phyloP scores from a whole-genome alignment of 345 rosid species.

The Eucalyptus grandis region DNA sequence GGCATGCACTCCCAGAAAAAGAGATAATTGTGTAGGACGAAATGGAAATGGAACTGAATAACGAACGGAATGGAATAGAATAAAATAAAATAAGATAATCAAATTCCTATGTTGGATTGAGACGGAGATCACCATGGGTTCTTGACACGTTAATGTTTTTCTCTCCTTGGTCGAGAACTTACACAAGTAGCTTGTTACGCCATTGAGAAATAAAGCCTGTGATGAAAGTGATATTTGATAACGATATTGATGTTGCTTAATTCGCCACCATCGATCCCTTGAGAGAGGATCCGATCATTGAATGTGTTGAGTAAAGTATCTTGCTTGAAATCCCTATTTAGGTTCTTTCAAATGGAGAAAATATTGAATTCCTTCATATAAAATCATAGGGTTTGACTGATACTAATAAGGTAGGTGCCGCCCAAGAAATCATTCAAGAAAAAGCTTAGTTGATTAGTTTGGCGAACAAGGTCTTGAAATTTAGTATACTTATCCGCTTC shows the following conservation, averaged over 20 bases:
- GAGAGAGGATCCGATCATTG: background rate
- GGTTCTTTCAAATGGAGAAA: background rate
- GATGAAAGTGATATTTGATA: background rate
- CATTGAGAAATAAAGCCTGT: fast-evolving
- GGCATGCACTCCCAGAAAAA: background rate
- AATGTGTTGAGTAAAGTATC: background rate
- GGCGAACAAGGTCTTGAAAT: background rate
- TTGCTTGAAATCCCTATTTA: background rate
- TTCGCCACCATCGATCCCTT: background rate
- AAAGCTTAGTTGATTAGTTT: background rate
- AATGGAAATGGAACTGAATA: background rate
- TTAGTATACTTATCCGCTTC: background rate
- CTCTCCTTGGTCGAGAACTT: background rate
- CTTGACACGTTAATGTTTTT: too few species aligned
- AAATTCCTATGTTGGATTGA: background rate
- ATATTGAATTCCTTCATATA: background rate
- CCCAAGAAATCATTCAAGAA: background rate
- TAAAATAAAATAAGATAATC: background rate
- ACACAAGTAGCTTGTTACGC: background rate
- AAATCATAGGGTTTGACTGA: background rate
- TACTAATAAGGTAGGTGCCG: background rate
- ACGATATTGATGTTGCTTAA: background rate
- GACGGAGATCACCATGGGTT: background rate
- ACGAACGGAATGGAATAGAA: background rate
- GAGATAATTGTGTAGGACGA: background rate